Evolutionary conservation across 495 filamentous ascomycete genomes (phyloP), one percentile per base, ranked within the genome.

Genomic region (Antarctomyces pellizariae): DNA sequence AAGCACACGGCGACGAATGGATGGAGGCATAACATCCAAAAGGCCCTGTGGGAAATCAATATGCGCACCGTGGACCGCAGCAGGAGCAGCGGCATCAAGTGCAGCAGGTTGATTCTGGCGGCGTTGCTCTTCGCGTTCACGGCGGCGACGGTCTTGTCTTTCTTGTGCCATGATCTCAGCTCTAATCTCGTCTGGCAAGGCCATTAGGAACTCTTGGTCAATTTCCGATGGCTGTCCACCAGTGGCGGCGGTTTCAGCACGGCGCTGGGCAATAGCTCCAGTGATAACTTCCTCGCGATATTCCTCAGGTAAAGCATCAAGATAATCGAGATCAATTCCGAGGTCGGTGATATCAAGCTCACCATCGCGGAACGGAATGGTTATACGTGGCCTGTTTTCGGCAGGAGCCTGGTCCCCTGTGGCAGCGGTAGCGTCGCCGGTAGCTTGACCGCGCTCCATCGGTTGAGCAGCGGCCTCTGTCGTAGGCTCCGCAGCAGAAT

Each of bases 251-350:
- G 76, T 75, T 46, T 80, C 64, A 4, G 73, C 71, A 37, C 86
- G 71, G 27, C 84, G 67, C 28, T 84, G 67, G 23, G 72, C 71
- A 34, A 89, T 55, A 29, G 90, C 78, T 24, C 76, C 65, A 49
- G 82, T 78, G 20, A 99, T 72, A 15, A 93, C 86, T 43, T 99
- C 86, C 46, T 95, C 84, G 15, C 86, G 64, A 26, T 93, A 65
- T 21, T 95, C 86, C 32, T 99, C 86, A 0, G 86, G 86, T 10
- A 99, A 56, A 19, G 80, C 89, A 29, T 86, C 78, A 2, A 99
- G 63, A 46, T 90, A 99, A 21, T 80, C 80, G 8, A 75, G 64
- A 39, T 99, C 86, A 32, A 99, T 93, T 32, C 82, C 82, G 36
- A 99, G 62, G 14, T 68, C 74, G 3, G 86, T 95, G 29, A 99